Percentiles rank a stretch among this genome's conserved stretches.
Conservation (phyloP, 352 stramenopile species). For the Hyaloperonospora arabidopsidis region DNA sequence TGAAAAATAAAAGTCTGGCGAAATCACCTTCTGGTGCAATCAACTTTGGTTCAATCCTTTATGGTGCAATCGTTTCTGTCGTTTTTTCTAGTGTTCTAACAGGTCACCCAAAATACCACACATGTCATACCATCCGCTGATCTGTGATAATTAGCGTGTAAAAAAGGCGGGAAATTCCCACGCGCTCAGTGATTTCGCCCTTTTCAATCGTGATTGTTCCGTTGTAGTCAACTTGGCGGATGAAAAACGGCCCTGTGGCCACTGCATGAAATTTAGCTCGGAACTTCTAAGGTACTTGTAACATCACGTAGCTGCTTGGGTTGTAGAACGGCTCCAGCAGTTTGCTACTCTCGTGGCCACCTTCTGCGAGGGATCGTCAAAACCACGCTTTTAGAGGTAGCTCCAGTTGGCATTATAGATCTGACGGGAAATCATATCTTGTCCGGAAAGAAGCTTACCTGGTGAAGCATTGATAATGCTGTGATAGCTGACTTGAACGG, state of each 20-base stretch:
- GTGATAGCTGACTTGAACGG: background rate
- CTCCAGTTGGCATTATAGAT: background rate
- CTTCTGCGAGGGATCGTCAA: background rate
- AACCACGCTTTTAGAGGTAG: background rate
- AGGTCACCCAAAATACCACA: background rate
- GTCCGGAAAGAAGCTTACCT: background rate
- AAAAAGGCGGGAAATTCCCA: background rate
- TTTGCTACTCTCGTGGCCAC: background rate
- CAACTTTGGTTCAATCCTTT: too few species aligned
- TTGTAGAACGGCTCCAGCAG: background rate
- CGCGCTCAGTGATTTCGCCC: background rate
- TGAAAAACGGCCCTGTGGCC: too few species aligned
- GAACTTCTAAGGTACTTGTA: too few species aligned
- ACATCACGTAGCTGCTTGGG: background rate
- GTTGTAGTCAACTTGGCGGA: too few species aligned
- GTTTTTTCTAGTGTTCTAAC: background rate
- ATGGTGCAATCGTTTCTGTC: too few species aligned
- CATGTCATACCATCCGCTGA: background rate
- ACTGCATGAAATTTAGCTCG: too few species aligned
- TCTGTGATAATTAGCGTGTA: background rate
- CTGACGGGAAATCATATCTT: background rate
- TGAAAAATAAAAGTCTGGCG: too few species aligned
- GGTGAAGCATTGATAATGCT: background rate
- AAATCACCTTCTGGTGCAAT: too few species aligned
- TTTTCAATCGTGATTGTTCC: background rate